Evolutionary conservation across 331 rosid genomes (phyloP), one percentile per base, ranked within the genome.

Genomic region (Acacia concinna): DNA sequence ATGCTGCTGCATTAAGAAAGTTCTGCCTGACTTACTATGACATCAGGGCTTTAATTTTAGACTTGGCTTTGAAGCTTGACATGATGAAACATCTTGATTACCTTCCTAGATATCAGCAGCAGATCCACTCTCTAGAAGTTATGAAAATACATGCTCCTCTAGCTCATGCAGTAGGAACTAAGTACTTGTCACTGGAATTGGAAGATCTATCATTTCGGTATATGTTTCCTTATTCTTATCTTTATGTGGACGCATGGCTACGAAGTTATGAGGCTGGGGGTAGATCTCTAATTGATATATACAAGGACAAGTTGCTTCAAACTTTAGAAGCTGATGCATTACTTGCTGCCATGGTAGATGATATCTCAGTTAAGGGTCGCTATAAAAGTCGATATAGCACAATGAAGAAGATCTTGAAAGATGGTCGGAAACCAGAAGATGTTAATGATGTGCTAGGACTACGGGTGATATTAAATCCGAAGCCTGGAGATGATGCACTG

Each of bases 351-450:
- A 56, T 93, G 86, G 88, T 89, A 81, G 88, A 84, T n/a, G 87
- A 79, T 86, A 43, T 96, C 73, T 80, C 85, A 0, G 84, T 96
- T 49, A 79, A 84, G 77, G 98, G 97, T 64, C 92, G 98, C 21
- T 90, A 91, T 52, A 96, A 96, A 80, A 96, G 97, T 56, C 96
- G 94, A 17, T 96, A 86, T 76, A 93, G 99, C 76, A 96, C 96
- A 0, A 96, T 96, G 99, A 91, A 90, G 90, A 95, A 96, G 88
- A 88, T 96, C 60, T 81, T 93, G 83, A 91, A 84, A 76, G 99
- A 96, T 84, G 99, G 99, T 18, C 79, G 99, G 84, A 88, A 83
- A 81, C 92, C 97, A 0, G 96, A 93, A 72, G 89, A 91, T 81
- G 97, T 93, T 35, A 79, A 93, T 65, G 99, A 96, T 74, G 90